Evolutionary conservation across 2,329 filamentous ascomycete genomes (phyloP).

Genomic region (Chaetoscypha palmicola): DNA sequence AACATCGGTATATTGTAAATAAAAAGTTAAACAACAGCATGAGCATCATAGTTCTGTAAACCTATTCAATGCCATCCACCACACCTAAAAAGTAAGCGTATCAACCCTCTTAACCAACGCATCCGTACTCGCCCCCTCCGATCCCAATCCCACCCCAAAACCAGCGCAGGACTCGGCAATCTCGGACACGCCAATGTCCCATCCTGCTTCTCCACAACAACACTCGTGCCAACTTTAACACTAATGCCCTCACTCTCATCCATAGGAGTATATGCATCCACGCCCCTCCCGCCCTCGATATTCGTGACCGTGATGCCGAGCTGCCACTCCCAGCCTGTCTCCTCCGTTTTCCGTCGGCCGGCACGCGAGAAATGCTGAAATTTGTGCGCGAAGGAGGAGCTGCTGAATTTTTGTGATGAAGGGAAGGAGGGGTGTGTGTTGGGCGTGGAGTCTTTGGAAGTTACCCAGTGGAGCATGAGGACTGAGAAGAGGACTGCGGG

Average conservation of each 20-base stretch:
- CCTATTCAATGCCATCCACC: too few species aligned
- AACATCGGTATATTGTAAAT: too few species aligned
- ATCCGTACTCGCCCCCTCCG: too few species aligned
- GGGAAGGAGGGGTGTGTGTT: neutral
- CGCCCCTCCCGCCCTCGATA: neutral
- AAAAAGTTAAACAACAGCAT: too few species aligned
- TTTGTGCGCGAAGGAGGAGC: neutral
- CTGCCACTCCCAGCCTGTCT: neutral
- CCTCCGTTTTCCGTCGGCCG: neutral
- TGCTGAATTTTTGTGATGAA: neutral
- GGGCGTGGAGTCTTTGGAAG: slow-evolving; percentile 30
- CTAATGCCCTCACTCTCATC: neutral
- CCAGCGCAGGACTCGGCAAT: too few species aligned
- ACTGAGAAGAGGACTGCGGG: slow-evolving; percentile 47
- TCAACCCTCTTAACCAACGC: too few species aligned
- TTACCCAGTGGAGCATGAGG: slow-evolving; percentile 53
- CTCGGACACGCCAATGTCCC: neutral
- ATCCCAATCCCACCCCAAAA: too few species aligned
- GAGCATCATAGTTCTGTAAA: too few species aligned
- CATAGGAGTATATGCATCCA: neutral
- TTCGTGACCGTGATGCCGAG: neutral
- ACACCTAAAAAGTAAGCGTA: too few species aligned
- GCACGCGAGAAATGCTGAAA: neutral
- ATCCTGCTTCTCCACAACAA: neutral
- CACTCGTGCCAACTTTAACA: neutral